Evolutionary conservation across 768 basidiomycete species (phyloP).

Genomic region (Kondoa malvinella): DNA sequence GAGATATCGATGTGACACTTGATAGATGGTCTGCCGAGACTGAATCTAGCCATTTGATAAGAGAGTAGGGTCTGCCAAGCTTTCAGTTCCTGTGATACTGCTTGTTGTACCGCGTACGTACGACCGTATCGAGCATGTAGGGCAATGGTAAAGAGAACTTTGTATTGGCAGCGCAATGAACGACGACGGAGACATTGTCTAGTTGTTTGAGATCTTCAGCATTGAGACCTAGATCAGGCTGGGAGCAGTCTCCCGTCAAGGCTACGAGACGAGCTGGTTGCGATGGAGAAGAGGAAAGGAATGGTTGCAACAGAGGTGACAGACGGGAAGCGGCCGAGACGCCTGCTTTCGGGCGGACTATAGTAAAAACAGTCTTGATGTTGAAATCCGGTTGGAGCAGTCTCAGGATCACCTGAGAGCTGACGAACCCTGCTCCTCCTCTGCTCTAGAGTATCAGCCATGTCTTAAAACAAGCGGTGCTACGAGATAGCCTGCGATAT

Average conservation of each 20-base stretch:
- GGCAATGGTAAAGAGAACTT: background rate
- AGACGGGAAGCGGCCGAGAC: background rate
- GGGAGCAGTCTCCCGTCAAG: background rate
- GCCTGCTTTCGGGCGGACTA: background rate
- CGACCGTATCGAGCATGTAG: background rate
- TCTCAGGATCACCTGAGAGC: background rate
- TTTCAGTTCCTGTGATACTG: too few relatives aligned
- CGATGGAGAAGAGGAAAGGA: background rate
- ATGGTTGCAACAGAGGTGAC: background rate
- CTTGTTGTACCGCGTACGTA: too few relatives aligned
- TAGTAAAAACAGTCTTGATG: background rate
- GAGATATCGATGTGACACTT: background rate
- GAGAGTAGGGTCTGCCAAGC: too few relatives aligned
- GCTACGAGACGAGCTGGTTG: too few relatives aligned
- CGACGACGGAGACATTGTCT: background rate
- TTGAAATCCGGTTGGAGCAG: background rate
- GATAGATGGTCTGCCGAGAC: background rate
- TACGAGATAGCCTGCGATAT: too few relatives aligned
- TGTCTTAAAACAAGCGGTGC: too few relatives aligned
- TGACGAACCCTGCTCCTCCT: background rate
- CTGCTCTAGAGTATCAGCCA: background rate
- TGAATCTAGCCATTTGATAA: background rate
- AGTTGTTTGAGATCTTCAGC: background rate
- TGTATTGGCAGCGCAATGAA: background rate
- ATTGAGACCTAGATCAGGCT: background rate